Evolutionary conservation across 441 rosid genomes (phyloP).

Genomic region (Jatropha podagrica): DNA sequence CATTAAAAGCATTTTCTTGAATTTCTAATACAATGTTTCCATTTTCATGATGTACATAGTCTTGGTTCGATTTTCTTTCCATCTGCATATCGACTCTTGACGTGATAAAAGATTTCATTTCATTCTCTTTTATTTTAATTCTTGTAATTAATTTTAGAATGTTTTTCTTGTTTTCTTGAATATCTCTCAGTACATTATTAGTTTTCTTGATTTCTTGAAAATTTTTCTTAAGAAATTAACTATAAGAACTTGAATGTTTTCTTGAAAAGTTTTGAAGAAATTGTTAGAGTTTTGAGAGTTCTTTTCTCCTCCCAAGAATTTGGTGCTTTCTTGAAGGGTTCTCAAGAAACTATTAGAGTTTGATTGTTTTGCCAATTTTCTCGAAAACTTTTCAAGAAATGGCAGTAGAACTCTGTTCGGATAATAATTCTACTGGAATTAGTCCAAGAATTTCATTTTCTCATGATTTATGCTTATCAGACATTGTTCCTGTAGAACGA

Average conservation of each 20-base stretch:
- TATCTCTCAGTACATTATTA: too few relatives aligned
- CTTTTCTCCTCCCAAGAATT: too few relatives aligned
- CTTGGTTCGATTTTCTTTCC: too few relatives aligned
- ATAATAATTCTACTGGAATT: conserved; percentile 42
- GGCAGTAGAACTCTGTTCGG: conserved; percentile 77
- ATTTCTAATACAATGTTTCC: background rate
- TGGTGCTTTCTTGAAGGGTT: too few relatives aligned
- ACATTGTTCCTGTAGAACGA: conserved; percentile 51
- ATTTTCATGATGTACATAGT: background rate
- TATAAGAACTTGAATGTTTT: too few relatives aligned
- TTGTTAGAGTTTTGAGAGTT: too few relatives aligned
- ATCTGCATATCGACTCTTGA: too few relatives aligned
- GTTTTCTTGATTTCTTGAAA: too few relatives aligned
- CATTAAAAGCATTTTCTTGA: background rate
- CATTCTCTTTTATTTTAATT: too few relatives aligned
- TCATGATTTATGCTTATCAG: conserved; percentile 62
- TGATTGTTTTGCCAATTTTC: background rate
- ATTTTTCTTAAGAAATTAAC: too few relatives aligned
- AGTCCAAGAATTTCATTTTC: conserved; percentile 94
- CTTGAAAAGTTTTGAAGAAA: too few relatives aligned
- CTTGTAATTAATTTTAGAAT: background rate
- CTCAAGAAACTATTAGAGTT: background rate
- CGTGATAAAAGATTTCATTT: too few relatives aligned
- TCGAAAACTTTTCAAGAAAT: conserved; percentile 31
- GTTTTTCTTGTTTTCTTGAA: conserved; percentile 1